These are phyloP conservation scores for Lavandula angustifolia DNA, from an alignment of 257 asterid genomes.

Conservation along the genomic window DNA sequence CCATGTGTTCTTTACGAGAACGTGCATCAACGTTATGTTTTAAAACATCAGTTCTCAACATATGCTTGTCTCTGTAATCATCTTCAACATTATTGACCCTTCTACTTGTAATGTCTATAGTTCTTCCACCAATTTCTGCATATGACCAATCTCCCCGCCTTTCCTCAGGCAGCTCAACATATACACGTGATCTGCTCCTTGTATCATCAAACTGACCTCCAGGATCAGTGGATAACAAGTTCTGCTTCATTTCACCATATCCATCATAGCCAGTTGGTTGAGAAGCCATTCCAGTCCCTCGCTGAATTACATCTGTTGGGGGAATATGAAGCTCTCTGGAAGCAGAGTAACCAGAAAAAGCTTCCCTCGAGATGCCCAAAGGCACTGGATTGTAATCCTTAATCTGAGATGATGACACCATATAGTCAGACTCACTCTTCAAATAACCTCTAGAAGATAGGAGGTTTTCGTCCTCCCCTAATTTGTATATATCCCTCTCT, in stretches of 20 bases:
- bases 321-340: constrained; percentile 34
- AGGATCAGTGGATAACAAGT: constrained; percentile 37
- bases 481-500: constrained; percentile 30
- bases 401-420: constrained; percentile 39
- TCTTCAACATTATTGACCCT: constrained; percentile 43
- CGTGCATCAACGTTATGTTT: constrained; percentile 38
- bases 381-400: constrained; percentile 36
- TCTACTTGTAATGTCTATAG: constrained; percentile 25
- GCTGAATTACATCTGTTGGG: constrained; percentile 34
- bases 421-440: constrained; percentile 37
- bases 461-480: constrained; percentile 37
- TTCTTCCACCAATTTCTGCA: constrained; percentile 35
- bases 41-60: constrained; percentile 35
- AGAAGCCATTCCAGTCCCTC: constrained; percentile 33
- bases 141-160: constrained; percentile 36
- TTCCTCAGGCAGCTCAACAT: constrained; percentile 41
- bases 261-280: constrained; percentile 40
- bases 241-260: constrained; percentile 35
- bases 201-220: constrained; percentile 42
- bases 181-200: constrained; percentile 42
- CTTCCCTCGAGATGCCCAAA: constrained; percentile 34
- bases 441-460: constrained; percentile 33
- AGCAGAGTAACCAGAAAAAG: constrained; percentile 31
- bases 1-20: constrained; percentile 36
- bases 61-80: constrained; percentile 38